Conservation (phyloP, 2,329 filamentous ascomycete genomes). For the Tolypocladium tropicale region DNA sequence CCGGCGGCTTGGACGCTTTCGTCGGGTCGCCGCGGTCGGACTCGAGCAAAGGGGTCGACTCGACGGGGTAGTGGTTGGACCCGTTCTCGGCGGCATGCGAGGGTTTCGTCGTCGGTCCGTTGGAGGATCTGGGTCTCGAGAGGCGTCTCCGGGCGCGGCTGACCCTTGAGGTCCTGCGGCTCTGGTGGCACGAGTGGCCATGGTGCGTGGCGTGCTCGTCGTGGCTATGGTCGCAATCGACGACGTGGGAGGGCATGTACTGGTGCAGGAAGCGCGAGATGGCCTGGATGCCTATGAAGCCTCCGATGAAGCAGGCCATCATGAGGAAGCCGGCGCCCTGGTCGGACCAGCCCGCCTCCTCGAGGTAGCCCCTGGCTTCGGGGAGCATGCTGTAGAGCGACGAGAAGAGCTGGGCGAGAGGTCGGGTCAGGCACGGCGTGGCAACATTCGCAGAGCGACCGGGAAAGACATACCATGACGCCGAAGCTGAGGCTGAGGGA, state of each 20-base stretch:
- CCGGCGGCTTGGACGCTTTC: slow-evolving; percentile 15
- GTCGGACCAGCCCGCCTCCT: slow-evolving; percentile 55
- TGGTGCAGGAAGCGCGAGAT: slow-evolving; percentile 63
- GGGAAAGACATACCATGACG: slow-evolving; percentile 61
- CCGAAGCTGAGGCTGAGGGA: slow-evolving; percentile 91
- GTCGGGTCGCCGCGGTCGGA: slow-evolving; percentile 15
- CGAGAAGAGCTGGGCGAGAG: slow-evolving; percentile 67
- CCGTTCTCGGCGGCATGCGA: slow-evolving; percentile 4
- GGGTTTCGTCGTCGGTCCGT: slow-evolving; percentile 2
- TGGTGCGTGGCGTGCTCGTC: slow-evolving; percentile 35
- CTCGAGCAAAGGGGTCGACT: slow-evolving; percentile 40
- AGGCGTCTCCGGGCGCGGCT: slow-evolving; percentile 20
- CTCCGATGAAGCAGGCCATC: slow-evolving; percentile 58
- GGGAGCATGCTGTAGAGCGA: slow-evolving; percentile 90
- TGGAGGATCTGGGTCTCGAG: slow-evolving; percentile 15
- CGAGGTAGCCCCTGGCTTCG: slow-evolving; percentile 69
- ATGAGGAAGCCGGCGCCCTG: slow-evolving; percentile 58
- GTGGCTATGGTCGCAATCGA: slow-evolving; percentile 70
- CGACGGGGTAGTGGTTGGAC: slow-evolving; percentile 15
- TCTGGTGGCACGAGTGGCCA: slow-evolving; percentile 10
- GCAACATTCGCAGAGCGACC: not conserved
- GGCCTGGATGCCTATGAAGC: slow-evolving; percentile 66
- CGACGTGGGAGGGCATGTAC: slow-evolving; percentile 67
- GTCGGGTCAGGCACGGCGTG: not conserved
- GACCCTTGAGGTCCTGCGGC: slow-evolving; percentile 17